Evolutionary conservation across 768 basidiomycete species (phyloP), one percentile per base, ranked within the genome.

Genomic region (Polyporus arcularius): DNA sequence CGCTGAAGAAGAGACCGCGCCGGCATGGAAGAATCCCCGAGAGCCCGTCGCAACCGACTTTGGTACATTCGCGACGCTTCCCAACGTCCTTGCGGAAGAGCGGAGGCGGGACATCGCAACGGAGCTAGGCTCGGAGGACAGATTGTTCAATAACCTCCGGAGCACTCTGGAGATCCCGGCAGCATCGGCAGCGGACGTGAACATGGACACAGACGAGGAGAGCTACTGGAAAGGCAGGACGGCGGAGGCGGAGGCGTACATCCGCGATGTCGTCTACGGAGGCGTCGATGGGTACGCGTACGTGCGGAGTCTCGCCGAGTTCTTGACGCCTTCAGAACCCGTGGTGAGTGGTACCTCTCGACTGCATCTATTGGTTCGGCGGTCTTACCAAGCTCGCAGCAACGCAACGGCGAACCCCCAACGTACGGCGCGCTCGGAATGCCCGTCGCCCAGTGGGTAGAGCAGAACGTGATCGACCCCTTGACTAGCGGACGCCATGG

Each of bases 261-360:
- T 92, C 16, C 74, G 81, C 18, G 88, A 91, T 68, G 69, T 90
- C n/a, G 89, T 92, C 0, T 92, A 92, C 68, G 90, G 91, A 0
- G 90, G 91, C 48, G 78, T 85, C 0, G 89, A 90, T 57, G 90
- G 91, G 1, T 73, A 85, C 30, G 90, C 90, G 5, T 92, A 92
- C 70, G 81, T 87, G 54, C 79, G 87, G 61, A 92, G 91, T 69
- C 67, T 93, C 56, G 90, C 89, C 28, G 87, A 89, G 72, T 93
- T 92, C 63, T 78, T 87, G 35, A 70, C 75, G 4, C 69, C 71
- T 16, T 68, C 76, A 26, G 57, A 46, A 42, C 57, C 56, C 1
- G 38, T 58, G 53, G 68, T 71, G 46, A 38, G 65, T 67, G 6
- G 28, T 16, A 18, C 42, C 21, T 7, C 35, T 35, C 7, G 35